Evolutionary conservation across 331 rosid species (phyloP).

Genomic region (Saraca asoca): DNA sequence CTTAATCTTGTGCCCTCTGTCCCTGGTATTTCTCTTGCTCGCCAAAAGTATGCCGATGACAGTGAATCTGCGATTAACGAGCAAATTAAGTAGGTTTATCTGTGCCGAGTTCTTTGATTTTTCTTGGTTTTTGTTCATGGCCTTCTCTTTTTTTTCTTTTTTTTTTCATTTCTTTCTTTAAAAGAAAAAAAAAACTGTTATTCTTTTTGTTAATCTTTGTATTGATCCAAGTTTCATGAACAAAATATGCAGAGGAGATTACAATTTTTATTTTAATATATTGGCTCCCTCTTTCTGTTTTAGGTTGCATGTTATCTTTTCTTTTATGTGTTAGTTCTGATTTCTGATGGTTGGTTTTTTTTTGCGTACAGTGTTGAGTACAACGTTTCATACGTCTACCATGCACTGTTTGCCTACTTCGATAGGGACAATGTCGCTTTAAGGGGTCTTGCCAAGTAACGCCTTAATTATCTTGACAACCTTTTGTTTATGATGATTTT

Average conservation of each 20-base stretch:
- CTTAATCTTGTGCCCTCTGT: constrained; percentile 66
- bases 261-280: background rate
- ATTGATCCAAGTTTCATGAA: too few species aligned
- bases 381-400: constrained; percentile 81
- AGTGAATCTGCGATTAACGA: constrained; percentile 70
- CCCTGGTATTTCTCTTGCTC: constrained; percentile 70
- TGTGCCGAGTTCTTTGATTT: background rate
- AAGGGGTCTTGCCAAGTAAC: constrained; percentile 81
- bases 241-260: background rate
- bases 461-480: background rate
- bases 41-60: constrained; percentile 52
- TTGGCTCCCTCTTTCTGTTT: background rate
- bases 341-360: background rate
- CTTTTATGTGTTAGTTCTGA: background rate
- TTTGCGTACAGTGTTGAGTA: constrained; percentile 69
- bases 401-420: constrained; percentile 83
- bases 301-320: too few species aligned
- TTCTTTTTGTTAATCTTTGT: too few species aligned
- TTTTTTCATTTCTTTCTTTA: too few species aligned
- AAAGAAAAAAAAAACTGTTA: too few species aligned
- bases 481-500: background rate
- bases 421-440: constrained; percentile 90
- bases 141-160: background rate
- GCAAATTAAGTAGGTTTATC: constrained; percentile 67
- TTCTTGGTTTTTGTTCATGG: background rate